Base-by-base conservation (phyloP, 768 basidiomycete species). In the Calocybe gangraenosa region DNA sequence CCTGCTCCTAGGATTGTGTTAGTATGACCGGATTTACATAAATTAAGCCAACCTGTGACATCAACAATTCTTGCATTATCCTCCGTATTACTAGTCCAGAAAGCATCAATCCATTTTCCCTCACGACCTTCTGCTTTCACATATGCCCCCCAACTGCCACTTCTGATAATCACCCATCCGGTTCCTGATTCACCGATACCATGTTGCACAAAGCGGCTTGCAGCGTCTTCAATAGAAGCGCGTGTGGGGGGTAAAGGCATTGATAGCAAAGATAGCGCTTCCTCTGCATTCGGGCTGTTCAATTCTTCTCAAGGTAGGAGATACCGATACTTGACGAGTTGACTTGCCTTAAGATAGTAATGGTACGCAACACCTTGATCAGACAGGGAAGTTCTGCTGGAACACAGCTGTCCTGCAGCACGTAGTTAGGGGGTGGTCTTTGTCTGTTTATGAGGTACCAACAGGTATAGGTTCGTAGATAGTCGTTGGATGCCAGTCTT, bases 381-480 rank as follows among this genome's bases (percentile, higher is more conserved):
- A 94, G 71, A 1, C 84, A 67, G n/a, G 80, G 76, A 7, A 94
- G 65, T 58, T 92, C 87, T 51, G 77, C 82, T 25, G 92, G 91
- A 21, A 85, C 62, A 57, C 92, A 95, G 49, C 82, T 76, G 58
- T 85, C 76, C 84, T 92, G 62, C 20, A 52, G 15, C 20, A 19
- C 7, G 22, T 33, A 11, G 19, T 35, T 31, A 41, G 48, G 21
- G 32, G 13, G 2, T 15, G 21, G 15, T 8, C 38, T 15, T 25
- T 20, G 2, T 15, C 8, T 38, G 31, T 25, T n/a, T 5, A 17
- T 17, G 10, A 47, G 18, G 14, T 5, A 71, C 80, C 46, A 39
- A 91, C 90, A 46, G 90, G 91, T 51, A 92, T 87, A 1, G 92
- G 92, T 64, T 94, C 92, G 53, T 84, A 95, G 34, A 93, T 79